Evolutionary conservation across 2,329 filamentous ascomycete species (phyloP).

Genomic region (Colletotrichum sp.): DNA sequence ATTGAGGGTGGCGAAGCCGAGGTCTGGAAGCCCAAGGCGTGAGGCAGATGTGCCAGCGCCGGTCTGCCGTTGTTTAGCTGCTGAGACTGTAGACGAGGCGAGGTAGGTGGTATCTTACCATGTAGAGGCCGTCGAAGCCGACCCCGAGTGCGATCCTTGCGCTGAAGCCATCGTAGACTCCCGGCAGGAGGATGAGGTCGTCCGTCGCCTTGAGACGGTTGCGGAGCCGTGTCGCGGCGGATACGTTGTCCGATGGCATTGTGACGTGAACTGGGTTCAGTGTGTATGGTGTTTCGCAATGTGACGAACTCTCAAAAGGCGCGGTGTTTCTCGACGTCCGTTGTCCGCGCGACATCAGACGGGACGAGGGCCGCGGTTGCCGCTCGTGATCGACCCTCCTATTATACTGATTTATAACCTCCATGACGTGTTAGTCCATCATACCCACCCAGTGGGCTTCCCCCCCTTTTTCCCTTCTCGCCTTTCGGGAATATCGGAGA

Average conservation of each 20-base stretch:
- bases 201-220: conserved; percentile 40
- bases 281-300: neutral
- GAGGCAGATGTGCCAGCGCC: conserved; percentile 68
- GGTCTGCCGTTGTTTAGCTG: conserved; percentile 44
- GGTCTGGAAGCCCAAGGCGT: conserved; percentile 65
- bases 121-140: conserved; percentile 71
- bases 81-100: neutral
- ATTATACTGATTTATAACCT: neutral
- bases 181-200: conserved; percentile 62
- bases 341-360: neutral
- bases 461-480: neutral
- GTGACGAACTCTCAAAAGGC: neutral
- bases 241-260: neutral
- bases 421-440: neutral
- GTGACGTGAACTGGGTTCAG: neutral
- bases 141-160: conserved; percentile 66
- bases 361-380: neutral
- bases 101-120: conserved; percentile 49
- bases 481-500: neutral
- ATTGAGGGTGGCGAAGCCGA: conserved; percentile 64
- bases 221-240: conserved; percentile 41
- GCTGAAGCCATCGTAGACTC: conserved; percentile 72
- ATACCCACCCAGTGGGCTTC: neutral
- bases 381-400: neutral
- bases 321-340: neutral